Evolutionary conservation across 306 rosid genomes (phyloP).

Genomic region (Lagenaria siceraria): DNA sequence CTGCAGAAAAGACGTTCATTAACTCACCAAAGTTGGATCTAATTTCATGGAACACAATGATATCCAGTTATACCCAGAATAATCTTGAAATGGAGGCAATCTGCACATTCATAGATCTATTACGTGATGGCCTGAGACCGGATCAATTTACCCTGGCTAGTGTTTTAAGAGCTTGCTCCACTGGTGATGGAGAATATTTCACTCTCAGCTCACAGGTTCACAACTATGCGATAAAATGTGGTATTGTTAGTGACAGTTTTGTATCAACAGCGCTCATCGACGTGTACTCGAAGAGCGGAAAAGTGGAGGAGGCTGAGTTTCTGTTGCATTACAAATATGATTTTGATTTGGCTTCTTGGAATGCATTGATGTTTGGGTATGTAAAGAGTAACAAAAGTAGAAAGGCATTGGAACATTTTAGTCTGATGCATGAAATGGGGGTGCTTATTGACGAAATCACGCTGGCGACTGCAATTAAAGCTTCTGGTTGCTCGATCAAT

Average conservation of each 20-base stretch:
- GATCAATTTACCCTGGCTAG: constrained; percentile 69
- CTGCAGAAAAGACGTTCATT: constrained; percentile 34
- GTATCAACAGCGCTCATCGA: constrained; percentile 68
- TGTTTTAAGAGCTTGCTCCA: constrained; percentile 56
- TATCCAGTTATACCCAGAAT: constrained; percentile 42
- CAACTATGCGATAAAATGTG: constrained; percentile 38
- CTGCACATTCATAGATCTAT: constrained; percentile 28
- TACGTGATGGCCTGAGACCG: constrained; percentile 34
- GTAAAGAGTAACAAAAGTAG: constrained; percentile 25
- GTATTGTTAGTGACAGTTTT: constrained; percentile 34
- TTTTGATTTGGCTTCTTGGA: constrained; percentile 70
- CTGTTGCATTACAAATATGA: constrained; percentile 35
- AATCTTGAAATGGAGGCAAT: constrained; percentile 42
- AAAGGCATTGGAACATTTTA: constrained; percentile 44
- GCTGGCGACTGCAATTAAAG: constrained; percentile 61
- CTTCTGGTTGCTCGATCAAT: constrained; percentile 46
- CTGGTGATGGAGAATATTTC: constrained; percentile 32
- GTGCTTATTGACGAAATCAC: constrained; percentile 41
- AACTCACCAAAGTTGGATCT: constrained; percentile 47
- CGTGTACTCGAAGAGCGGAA: constrained; percentile 52
- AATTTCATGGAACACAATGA: constrained; percentile 74
- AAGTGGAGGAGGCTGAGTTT: constrained; percentile 51
- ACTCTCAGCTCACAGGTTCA: constrained; percentile 47
- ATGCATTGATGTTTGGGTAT: constrained; percentile 71
- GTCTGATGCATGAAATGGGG: constrained; percentile 35